Evolutionary conservation across 2,329 filamentous ascomycete species (phyloP).

Genomic region (Clarireedia hainanense): DNA sequence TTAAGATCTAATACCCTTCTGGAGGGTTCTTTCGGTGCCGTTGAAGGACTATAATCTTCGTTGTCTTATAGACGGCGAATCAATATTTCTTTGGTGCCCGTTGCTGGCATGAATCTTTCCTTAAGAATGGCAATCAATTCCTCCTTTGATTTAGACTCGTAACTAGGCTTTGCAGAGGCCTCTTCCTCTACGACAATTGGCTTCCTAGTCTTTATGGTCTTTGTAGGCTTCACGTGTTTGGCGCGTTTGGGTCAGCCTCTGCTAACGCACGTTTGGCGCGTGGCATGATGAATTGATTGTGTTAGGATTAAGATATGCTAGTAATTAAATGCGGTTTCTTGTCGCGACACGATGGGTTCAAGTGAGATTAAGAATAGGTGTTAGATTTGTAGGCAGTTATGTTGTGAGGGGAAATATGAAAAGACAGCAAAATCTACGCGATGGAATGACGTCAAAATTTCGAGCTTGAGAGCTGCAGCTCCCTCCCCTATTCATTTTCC

Average conservation of each 20-base stretch:
- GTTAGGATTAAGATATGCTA: too few relatives aligned
- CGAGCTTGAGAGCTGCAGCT: too few relatives aligned
- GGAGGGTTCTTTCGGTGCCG: neutral
- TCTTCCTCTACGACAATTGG: too few relatives aligned
- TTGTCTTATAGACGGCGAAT: neutral
- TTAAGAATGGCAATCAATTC: neutral
- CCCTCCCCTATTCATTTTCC: too few relatives aligned
- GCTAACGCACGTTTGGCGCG: neutral
- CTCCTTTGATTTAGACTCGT: neutral
- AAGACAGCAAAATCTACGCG: too few relatives aligned
- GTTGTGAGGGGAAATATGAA: too few relatives aligned
- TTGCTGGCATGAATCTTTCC: neutral
- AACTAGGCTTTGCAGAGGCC: neutral
- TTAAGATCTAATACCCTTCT: neutral
- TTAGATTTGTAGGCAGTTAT: too few relatives aligned
- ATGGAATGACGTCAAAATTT: too few relatives aligned
- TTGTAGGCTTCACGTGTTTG: neutral
- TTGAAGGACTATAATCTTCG: neutral
- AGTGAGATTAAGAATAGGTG: too few relatives aligned
- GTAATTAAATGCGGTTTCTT: too few relatives aligned
- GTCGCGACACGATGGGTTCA: too few relatives aligned
- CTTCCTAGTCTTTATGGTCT: neutral
- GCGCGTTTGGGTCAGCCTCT: neutral
- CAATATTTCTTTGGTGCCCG: neutral
- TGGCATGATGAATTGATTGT: neutral